Base-by-base conservation (phyloP, 2,329 filamentous ascomycete species). In the Cercospora sojina region DNA sequence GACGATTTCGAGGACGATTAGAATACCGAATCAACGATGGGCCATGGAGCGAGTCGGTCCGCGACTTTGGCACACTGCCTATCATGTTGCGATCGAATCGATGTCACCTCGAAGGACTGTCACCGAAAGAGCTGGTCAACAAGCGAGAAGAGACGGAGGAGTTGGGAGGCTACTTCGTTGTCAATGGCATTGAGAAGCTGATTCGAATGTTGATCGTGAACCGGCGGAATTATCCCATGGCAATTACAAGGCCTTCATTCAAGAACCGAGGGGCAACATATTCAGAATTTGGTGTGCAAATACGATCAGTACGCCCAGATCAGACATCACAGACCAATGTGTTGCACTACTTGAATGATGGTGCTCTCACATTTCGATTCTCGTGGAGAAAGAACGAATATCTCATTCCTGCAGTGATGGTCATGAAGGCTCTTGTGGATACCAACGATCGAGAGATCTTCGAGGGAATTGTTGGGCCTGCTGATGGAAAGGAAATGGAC, bases 301-400 rank as follows among this genome's bases (percentile, higher is more conserved):
- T 97, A 72, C 90, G 95, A 80, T 96, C 90, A 2, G 93, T 97
- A 64, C 88, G 95, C 66, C 93, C 93, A n/a, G 95, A 99, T 80
- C 93, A 99, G 81, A 97, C 94, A 8, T 97, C 93, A 31, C 94
- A 98, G 80, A 98, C 94, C 41, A 99, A 98, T 75, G 93, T 96
- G 35, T 85, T 99, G 58, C 95, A 99, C 80, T 99, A 98, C 79
- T 86, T 99, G 64, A 92, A 86, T 74, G 95, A 99, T 77, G 95
- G 95, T 70, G 98, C 97, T 79, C 89, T 98, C 74, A 98, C 92
- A 0, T 97, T 99, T 80, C 87, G 95, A 64, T 99, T 99, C 80
- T 97, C 94, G 6, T 99, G 94, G 94, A 87, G 93, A 72, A 99
- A 99, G 81, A 92, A 93, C 73, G 95, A 99, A 79, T 99, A 92